Evolutionary conservation across 2,329 filamentous ascomycete species (phyloP), one percentile per base, ranked within the genome.

Genomic region (Elsinoe perseae): DNA sequence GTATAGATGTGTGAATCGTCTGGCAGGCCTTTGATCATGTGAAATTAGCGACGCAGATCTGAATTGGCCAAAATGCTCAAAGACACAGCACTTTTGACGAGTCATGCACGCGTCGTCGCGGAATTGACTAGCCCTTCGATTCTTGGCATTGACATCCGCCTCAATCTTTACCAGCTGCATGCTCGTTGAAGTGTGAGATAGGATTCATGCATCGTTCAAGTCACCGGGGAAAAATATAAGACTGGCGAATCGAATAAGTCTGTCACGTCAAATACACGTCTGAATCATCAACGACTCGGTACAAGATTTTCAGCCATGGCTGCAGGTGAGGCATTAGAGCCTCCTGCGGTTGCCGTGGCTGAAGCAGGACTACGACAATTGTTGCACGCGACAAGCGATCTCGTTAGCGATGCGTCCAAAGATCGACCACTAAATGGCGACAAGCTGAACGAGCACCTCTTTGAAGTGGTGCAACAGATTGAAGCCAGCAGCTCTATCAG

Each of bases 391-490:
- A 75, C 75, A 23, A 64, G 67, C 50, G 59, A 58, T 8, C 59
- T 73, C 58, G 77, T 77, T 61, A 63, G 63, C 10, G 68, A 66
- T 50, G 66, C 66, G 14, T 66, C 71, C 1, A 71, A 77, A 18
- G 72, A 76, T 52, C 74, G 74, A 43, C 70, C 73, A 12, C 63
- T 78, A 3, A 69, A 71, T n/a, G 65, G 69, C 1, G 65, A 71
- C 5, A 70, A 73, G 44, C 63, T 78, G 34, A 61, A 66, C 12
- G 59, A 60, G 9, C 62, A 62, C 6, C 60, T 67, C 3, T 61
- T 62, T 25, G 56, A 50, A 4, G 59, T 70, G 7, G 60, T 65
- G 28, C 61, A 65, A 18, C 65, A 63, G 25, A 54, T 70, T 12
- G 62, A 64, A 20, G 60, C 56, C 23, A 43, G 57, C 8, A 61